Percentiles rank a stretch among this genome's conserved stretches.
Evolutionary conservation across 306 rosid species (phyloP).

Genomic region (Pachyrhizus erosus): DNA sequence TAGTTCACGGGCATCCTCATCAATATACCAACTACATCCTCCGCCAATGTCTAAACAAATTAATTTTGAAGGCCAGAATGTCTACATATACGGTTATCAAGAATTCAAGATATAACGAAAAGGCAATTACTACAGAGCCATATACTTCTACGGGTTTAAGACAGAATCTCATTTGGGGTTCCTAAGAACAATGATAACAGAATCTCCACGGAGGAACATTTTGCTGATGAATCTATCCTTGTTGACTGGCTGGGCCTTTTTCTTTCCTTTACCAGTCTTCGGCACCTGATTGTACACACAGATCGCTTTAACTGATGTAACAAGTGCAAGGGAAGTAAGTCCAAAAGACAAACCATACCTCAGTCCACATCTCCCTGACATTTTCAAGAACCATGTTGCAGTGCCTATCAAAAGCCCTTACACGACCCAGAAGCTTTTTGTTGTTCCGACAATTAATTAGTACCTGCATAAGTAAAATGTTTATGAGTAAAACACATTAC

Average conservation of each 20-base stretch:
- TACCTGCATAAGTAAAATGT: constrained; percentile 51
- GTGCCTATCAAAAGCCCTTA: constrained; percentile 93
- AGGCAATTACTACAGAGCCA: constrained; percentile 9
- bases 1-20: not conserved
- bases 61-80: not conserved
- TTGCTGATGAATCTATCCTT: constrained; percentile 93
- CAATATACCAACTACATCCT: not conserved
- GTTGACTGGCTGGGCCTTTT: constrained; percentile 88
- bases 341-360: constrained; percentile 54
- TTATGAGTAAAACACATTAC: not conserved
- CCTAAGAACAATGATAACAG: constrained; percentile 91
- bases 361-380: constrained; percentile 99
- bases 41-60: constrained; percentile 28
- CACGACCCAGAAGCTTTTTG: constrained; percentile 88
- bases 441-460: constrained; percentile 91
- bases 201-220: constrained; percentile 90
- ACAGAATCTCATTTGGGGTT: constrained; percentile 73
- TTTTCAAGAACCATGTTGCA: constrained; percentile 98
- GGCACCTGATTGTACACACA: constrained; percentile 62
- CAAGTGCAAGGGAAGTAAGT: not conserved
- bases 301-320: not conserved
- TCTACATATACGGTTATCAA: not conserved
- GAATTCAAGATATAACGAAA: not conserved
- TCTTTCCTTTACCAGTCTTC: constrained; percentile 91
- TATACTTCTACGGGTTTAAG: not conserved